Evolutionary conservation across 2,329 filamentous ascomycete genomes (phyloP), one percentile per base, ranked within the genome.

Genomic region (Metarhizium humberi): DNA sequence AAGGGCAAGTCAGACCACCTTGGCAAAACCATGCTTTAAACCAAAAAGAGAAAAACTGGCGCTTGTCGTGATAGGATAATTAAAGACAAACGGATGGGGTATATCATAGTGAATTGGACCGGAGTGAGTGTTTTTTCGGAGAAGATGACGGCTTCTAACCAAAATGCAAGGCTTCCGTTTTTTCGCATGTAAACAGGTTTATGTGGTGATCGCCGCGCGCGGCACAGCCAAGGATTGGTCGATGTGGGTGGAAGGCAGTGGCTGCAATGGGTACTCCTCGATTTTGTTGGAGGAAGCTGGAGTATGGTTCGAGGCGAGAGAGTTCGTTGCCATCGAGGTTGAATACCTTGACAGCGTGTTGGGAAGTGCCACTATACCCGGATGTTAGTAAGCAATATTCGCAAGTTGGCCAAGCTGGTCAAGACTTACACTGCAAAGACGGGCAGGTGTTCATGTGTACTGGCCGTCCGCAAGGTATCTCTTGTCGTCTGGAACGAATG

Each of bases 171-270:
- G 68, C 65, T 52, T 75, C 72, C 25, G 71, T 64, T 63, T 78
- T 77, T 58, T 83, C 80, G 70, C 87, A 91, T 36, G 82, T 85
- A 66, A 92, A 95, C 32, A 97, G 78, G 68, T 95, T 96, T 65
- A 99, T 85, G 68, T 96, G 89, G 57, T 92, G 84, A 67, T 96
- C 92, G 55, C 91, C 89, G 47, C 90, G 79, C 4, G 91, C 89
- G 1, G 92, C 88, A 64, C 88, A 94, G 40, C 90, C 92, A 58
- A 99, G 79, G 70, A 96, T 86, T 73, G 95, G 92, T 53, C 88
- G 84, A 70, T 99, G 94, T 1, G 94, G 94, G 72, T 99, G 94
- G 76, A 97, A 99, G 0, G 92, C 88, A 8, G 92, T 96, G 40
- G 88, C 82, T 3, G 91, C 86, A 61, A 99, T 95, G 1, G 94